phyloP scores from a whole-genome alignment of 305 asterid genomes.

The Ilex paraguariensis region DNA sequence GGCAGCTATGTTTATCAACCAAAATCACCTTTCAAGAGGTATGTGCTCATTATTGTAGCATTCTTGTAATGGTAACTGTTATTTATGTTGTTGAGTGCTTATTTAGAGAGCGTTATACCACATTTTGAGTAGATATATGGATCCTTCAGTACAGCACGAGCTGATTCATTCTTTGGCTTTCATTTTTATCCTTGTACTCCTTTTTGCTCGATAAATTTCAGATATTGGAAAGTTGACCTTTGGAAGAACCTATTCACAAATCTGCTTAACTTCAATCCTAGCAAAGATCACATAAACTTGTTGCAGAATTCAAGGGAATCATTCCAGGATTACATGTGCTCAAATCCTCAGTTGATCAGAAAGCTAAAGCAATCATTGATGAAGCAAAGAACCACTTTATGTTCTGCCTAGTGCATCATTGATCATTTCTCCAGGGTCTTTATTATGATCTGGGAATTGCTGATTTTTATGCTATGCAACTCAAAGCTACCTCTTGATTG shows the following conservation, averaged over 20 bases:
- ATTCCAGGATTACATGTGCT: constrained; percentile 71
- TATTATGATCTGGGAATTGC: no score
- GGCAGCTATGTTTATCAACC: constrained; percentile 65
- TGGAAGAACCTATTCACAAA: constrained; percentile 69
- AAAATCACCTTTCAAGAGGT: constrained; percentile 70
- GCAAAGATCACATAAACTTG: constrained; percentile 50
- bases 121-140: neutral
- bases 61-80: neutral
- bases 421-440: no score
- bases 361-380: constrained; percentile 59
- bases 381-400: constrained; percentile 71
- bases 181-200: neutral
- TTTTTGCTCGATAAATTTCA: constrained; percentile 15
- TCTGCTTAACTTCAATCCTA: constrained; percentile 55
- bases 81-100: no score
- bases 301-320: constrained; percentile 54
- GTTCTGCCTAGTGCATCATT: constrained; percentile 30
- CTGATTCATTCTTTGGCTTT: neutral
- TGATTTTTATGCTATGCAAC: no score
- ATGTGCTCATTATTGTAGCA: constrained; percentile 8
- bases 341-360: constrained; percentile 60
- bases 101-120: no score
- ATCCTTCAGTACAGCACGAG: neutral
- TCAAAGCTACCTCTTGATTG: no score
- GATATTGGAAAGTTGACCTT: constrained; percentile 75